Evolutionary conservation across 495 filamentous ascomycete species (phyloP), one percentile per base, ranked within the genome.

Genomic region (Lasiosphaeriaceae sp.): DNA sequence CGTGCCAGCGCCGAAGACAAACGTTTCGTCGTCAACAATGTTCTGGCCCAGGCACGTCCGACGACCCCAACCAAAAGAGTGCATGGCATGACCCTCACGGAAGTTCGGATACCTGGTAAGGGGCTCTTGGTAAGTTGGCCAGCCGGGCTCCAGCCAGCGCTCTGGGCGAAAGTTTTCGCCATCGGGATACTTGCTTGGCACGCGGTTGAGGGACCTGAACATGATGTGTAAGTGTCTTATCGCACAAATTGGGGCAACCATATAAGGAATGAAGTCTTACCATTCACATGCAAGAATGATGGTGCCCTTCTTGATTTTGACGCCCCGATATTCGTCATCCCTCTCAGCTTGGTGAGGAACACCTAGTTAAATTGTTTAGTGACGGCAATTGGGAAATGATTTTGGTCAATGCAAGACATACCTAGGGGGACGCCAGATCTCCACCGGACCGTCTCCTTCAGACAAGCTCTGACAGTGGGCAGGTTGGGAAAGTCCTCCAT

Each of bases 391-490:
- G 3, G 26, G 26, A 23, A 23, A 22, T 21, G 22, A 26, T 22
- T n/a, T n/a, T 11, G 6, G 2, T 4, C 6, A 1, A 24, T 5
- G 50, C 9, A 11, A 29, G 0, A 59, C 72, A 62, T 57, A 76
- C 74, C 76, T 0, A 79, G 66, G 16, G 76, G 76, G 11, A 77
- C 75, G 26, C 74, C 74, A 17, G 83, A 83, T 37, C 81, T 67
- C 85, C 85, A 87, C 47, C 85, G 77, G 17, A 82, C 59, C 21
- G 78, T 77, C 67, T 88, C 85, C 64, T 83, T 81, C 39, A 86
- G 66, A 34, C 82, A 78, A 6, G 85, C 83, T 14, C 82, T 66
- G 21, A 86, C 71, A 0, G 66, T 79, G 1, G 79, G 80, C 20
- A 83, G 66, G 17, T 78, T 55, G 14, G 71, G 62, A 46, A 74